A percentile compares a stretch with the other conserved stretches of the same genome.
phyloP scores from a whole-genome alignment of 116 monocot genomes.

The Dioscorea cayenensis region DNA sequence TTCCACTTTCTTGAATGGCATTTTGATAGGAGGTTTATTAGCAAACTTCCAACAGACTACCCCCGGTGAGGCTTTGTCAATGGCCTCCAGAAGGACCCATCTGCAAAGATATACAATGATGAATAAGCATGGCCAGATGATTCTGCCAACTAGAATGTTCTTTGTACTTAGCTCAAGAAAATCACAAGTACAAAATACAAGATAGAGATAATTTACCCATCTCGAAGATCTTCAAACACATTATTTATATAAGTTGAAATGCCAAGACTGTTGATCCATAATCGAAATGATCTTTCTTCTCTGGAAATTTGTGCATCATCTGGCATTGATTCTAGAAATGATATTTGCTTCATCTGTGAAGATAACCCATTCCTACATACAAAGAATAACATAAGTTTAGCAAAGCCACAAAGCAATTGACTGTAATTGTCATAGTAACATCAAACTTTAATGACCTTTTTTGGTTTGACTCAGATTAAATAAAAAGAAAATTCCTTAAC shows the following conservation, averaged over 20 bases:
- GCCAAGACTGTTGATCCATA: slow-evolving; percentile 94
- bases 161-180: too few species aligned
- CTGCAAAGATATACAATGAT: slow-evolving; percentile 19
- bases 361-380: slow-evolving; percentile 80
- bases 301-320: slow-evolving; percentile 77
- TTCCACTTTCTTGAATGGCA: slow-evolving; percentile 87
- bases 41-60: slow-evolving; percentile 71
- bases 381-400: not conserved
- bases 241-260: slow-evolving; percentile 75
- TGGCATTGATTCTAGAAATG: slow-evolving; percentile 48
- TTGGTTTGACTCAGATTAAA: too few species aligned
- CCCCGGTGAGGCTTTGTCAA: slow-evolving; percentile 68
- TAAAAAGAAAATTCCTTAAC: too few species aligned
- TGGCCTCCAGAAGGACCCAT: slow-evolving; percentile 71
- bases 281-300: slow-evolving; percentile 80
- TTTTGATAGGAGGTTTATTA: slow-evolving; percentile 73
- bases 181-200: not conserved
- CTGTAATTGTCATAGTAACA: not conserved
- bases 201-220: slow-evolving; percentile 47
- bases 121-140: not conserved
- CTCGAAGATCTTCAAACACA: slow-evolving; percentile 93
- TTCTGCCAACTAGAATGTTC: not conserved
- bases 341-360: slow-evolving; percentile 54
- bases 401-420: not conserved
- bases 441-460: not conserved